A percentile compares a stretch with the other conserved stretches of the same genome.
Conservation (phyloP, 2,329 filamentous ascomycete species). For the Neofusicoccum parvum region DNA sequence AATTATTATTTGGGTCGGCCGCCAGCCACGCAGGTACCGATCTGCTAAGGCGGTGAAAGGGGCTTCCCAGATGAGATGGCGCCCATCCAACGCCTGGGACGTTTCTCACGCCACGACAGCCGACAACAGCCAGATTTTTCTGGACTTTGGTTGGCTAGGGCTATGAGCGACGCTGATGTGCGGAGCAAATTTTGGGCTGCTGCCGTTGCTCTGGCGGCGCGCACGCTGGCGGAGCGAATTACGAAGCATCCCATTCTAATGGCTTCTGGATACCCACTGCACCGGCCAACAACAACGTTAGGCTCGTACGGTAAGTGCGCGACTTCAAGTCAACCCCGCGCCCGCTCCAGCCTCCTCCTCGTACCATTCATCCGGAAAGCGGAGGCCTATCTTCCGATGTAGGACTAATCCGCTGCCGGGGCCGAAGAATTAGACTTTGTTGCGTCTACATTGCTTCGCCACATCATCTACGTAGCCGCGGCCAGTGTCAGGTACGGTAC, state of each 20-base stretch:
- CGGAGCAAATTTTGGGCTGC: neutral
- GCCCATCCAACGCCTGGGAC: slow-evolving; percentile 12
- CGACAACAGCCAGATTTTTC: slow-evolving; percentile 19
- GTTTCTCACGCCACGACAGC: slow-evolving; percentile 21
- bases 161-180: neutral
- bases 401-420: neutral
- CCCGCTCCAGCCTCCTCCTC: neutral
- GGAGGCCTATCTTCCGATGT: neutral
- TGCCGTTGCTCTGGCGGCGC: neutral
- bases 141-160: neutral
- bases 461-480: neutral
- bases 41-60: slow-evolving; percentile 22
- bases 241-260: slow-evolving; percentile 8
- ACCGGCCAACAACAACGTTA: slow-evolving; percentile 5
- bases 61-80: slow-evolving; percentile 18
- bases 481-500: too few species aligned
- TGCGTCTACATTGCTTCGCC: neutral
- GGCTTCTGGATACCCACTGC: slow-evolving; percentile 4
- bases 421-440: neutral
- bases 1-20: slow-evolving; percentile 1
- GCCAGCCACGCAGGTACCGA: slow-evolving; percentile 15
- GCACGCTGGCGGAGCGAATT: neutral
- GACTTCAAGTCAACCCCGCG: neutral
- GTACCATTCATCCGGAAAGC: neutral
- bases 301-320: slow-evolving; percentile 8